These are phyloP conservation scores for Alternaria sp. DNA, from an alignment of 2,329 filamentous ascomycete species.

Conservation along the genomic window DNA sequence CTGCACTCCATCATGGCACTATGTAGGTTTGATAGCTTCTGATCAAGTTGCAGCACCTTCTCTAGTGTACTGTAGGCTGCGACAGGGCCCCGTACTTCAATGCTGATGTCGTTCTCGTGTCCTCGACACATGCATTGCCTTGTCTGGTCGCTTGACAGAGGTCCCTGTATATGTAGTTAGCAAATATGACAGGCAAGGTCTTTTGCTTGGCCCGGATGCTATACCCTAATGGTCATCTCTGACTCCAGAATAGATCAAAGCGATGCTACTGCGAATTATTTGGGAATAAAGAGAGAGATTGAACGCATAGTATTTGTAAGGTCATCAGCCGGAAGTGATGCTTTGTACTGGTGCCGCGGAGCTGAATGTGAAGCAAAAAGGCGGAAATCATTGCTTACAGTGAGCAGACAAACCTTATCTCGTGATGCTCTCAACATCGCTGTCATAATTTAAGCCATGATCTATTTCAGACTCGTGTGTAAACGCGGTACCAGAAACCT, in stretches of 20 bases:
- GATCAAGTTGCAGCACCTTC: background rate
- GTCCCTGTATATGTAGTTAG: background rate
- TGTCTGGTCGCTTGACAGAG: background rate
- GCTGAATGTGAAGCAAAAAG: background rate
- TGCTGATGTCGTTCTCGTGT: background rate
- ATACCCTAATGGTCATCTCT: background rate
- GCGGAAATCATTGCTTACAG: background rate
- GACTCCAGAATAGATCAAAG: background rate
- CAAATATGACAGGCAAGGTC: background rate
- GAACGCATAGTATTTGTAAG: background rate
- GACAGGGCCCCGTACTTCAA: background rate
- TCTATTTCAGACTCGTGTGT: too few relatives aligned
- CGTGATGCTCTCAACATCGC: too few relatives aligned
- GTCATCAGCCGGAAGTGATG: too few relatives aligned
- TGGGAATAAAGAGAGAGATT: background rate
- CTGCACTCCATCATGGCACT: slow-evolving; percentile 3
- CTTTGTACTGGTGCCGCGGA: too few relatives aligned
- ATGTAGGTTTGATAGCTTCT: background rate
- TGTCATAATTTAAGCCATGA: too few relatives aligned
- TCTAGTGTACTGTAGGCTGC: background rate
- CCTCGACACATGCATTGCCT: slow-evolving; percentile 2
- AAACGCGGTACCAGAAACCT: too few relatives aligned
- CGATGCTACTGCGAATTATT: background rate
- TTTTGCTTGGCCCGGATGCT: background rate
- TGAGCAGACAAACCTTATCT: background rate